Evolutionary conservation across 164 flowering plant genomes (phyloP), one percentile per base, ranked within the genome.

Genomic region (Liriodendron chinense): DNA sequence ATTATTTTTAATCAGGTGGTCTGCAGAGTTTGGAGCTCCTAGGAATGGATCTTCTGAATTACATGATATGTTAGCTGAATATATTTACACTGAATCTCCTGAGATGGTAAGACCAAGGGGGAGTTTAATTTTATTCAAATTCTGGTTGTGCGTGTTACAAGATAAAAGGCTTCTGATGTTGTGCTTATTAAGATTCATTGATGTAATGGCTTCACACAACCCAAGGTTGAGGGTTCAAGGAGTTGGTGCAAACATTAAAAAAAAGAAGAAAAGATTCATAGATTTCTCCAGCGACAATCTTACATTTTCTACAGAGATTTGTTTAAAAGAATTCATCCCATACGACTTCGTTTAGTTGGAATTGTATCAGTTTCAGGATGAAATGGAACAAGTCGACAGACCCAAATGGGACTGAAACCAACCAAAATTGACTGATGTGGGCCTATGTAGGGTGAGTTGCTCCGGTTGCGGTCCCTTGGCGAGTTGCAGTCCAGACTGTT

Each of bases 11-110:
- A 16, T 63, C 74, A 96, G 99, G 91, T 96, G 98, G 98, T 96
- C 99, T 70, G 82, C 84, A 21, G 97, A 94, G 79, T 92, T 83
- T 86, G 98, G 98, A 78, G 85, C 83, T 74, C 81, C 78, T 23
- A 88, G 75, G 81, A 73, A n/a, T 84, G 99, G 98, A 57, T 84
- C 91, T 71, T 98, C 93, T 49, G 92, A 92, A 67, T 53, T 96
- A 50, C 94, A 96, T 87, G 83, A 75, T 74, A 92, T 96, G 97
- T 86, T 96, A 67, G 99, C 98, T 75, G 96, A 89, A 70, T 96
- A 94, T 75, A 75, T 94, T 70, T 92, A 83, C 83, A 89, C 93
- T 22, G 92, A 96, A 81, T 92, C 93, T 71, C 97, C 97, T 75
- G 99, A 96, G 67, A 78, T 87, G 93, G 99, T 96, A 89, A 62